These are phyloP conservation scores for Areca catechu DNA, from an alignment of 176 grass and related monocot genomes.

Conservation along the genomic window DNA sequence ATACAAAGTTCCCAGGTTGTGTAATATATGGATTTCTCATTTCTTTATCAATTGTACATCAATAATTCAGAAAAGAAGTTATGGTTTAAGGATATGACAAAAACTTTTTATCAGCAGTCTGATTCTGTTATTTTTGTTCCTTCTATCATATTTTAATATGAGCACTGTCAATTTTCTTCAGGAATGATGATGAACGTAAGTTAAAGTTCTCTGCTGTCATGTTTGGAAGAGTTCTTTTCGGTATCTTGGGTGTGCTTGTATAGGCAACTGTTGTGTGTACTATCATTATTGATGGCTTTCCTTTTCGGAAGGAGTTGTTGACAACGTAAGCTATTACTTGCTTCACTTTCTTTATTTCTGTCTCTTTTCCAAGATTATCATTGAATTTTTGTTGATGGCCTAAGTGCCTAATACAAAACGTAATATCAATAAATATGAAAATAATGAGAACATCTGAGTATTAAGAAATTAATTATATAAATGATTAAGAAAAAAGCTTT, in stretches of 20 bases:
- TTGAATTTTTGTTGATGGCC: not conserved
- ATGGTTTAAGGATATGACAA: no score
- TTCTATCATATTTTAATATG: constrained; percentile 5
- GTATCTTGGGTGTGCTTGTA: constrained; percentile 57
- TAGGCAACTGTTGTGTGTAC: constrained; percentile 53
- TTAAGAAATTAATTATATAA: no score
- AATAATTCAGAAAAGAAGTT: no score
- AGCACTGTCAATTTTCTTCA: constrained; percentile 18
- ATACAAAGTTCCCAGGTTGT: no score
- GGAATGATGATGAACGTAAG: constrained; percentile 39
- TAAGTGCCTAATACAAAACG: no score
- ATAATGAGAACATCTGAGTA: no score
- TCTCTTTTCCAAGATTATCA: not conserved
- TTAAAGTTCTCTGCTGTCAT: constrained; percentile 46
- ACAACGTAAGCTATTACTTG: constrained; percentile 55
- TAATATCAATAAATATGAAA: no score
- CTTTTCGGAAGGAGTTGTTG: constrained; percentile 81
- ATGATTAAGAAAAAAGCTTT: no score
- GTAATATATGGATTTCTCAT: no score
- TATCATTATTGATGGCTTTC: constrained; percentile 57
- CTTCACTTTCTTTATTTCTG: constrained; percentile 3
- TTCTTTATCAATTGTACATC: no score
- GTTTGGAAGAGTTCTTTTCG: constrained; percentile 56
- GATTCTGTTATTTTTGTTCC: not conserved
- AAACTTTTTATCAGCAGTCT: not conserved